These are phyloP conservation scores for Suhomyces yuchorum DNA, from an alignment of 1,139 yeast genomes.

Conservation along the genomic window DNA sequence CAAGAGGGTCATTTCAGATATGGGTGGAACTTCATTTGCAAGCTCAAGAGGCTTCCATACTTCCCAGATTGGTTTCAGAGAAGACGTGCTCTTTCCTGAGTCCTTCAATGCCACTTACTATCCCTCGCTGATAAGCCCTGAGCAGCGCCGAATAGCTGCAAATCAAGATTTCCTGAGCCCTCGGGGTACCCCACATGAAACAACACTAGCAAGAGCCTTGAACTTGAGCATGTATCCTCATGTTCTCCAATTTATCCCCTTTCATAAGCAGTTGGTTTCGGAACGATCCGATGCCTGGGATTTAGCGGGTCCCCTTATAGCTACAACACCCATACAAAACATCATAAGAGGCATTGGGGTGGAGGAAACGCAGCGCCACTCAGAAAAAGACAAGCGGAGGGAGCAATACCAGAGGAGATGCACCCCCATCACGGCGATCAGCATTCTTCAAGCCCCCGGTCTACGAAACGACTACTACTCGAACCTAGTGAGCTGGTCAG, in stretches of 20 bases:
- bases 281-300: slow-evolving; percentile 12
- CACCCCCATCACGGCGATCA: slow-evolving; percentile 13
- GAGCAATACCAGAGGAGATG: background rate
- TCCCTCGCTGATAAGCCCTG: background rate
- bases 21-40: background rate
- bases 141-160: background rate
- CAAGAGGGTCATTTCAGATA: background rate
- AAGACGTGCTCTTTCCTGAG: background rate
- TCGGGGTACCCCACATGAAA: background rate
- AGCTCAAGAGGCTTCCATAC: background rate
- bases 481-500: slow-evolving; percentile 77
- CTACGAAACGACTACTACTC: slow-evolving; percentile 80
- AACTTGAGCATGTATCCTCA: background rate
- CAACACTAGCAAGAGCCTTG: background rate
- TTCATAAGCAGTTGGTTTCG: background rate
- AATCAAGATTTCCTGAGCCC: background rate
- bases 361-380: background rate
- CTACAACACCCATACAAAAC: slow-evolving; percentile 18
- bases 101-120: background rate
- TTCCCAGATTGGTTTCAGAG: background rate
- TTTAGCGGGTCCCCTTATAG: slow-evolving; percentile 19
- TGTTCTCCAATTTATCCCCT: background rate
- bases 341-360: slow-evolving; percentile 11
- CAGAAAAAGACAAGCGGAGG: background rate
- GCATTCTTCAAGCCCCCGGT: slow-evolving; percentile 71